phyloP scores from a whole-genome alignment of 1,284 basidiomycete genomes.

The Tetrapyrgos nigripes region DNA sequence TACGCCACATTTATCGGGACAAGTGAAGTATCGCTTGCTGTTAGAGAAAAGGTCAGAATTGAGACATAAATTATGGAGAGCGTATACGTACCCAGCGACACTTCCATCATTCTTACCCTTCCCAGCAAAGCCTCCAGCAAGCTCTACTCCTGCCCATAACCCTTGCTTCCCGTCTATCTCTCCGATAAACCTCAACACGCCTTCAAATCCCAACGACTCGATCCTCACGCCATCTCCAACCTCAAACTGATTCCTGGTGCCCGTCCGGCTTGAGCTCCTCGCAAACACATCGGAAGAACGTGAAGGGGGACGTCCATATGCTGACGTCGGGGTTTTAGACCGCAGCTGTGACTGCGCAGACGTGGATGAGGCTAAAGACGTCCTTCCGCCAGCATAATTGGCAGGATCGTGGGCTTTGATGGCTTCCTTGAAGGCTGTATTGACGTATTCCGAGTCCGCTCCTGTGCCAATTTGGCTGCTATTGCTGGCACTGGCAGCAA shows the following conservation, averaged over 20 bases:
- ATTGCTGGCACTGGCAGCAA: constrained; percentile 13
- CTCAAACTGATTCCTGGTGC: constrained; percentile 52
- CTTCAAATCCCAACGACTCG: constrained; percentile 87
- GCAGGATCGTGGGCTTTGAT: constrained; percentile 81
- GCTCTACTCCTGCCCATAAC: constrained; percentile 90
- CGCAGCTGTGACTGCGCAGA: constrained; percentile 33
- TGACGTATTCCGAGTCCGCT: constrained; percentile 60
- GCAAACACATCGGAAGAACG: constrained; percentile 64
- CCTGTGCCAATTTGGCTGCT: constrained; percentile 3
- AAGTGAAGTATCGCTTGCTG: constrained; percentile 82
- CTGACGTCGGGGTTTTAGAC: constrained; percentile 57
- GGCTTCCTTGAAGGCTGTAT: constrained; percentile 75
- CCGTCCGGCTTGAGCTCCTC: constrained; percentile 51
- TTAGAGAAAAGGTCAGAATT: constrained; percentile 12
- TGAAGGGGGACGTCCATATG: constrained; percentile 55
- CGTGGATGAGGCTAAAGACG: constrained; percentile 53
- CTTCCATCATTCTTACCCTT: constrained; percentile 96
- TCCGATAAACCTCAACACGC: constrained; percentile 79
- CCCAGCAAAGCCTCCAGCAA: constrained; percentile 86
- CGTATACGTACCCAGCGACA: constrained; percentile 82
- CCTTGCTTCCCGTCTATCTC: constrained; percentile 88
- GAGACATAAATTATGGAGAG: constrained; percentile 4
- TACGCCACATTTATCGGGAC: constrained; percentile 87
- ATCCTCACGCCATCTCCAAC: constrained; percentile 86
- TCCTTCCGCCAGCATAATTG: constrained; percentile 56